Evolutionary conservation across 169 alveolate genomes (phyloP).

Genomic region (Plasmodium relictum): DNA sequence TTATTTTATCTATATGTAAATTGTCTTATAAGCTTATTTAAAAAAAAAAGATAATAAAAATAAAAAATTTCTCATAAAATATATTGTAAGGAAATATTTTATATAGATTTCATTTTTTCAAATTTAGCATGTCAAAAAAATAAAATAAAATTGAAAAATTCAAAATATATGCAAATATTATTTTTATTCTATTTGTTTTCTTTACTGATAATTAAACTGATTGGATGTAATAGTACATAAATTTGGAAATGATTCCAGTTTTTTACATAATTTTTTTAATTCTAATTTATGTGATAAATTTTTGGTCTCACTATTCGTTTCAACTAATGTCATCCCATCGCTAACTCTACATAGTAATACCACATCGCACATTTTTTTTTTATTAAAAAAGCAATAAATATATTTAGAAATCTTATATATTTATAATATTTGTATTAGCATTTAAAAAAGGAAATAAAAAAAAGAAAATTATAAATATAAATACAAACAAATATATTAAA

Average conservation of each 20-base stretch:
- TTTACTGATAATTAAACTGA: constrained; percentile 76
- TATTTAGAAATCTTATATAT: too few relatives aligned
- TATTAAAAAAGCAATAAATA: not conserved
- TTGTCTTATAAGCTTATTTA: too few relatives aligned
- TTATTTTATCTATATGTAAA: too few relatives aligned
- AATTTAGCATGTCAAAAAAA: not conserved
- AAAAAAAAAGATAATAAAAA: too few relatives aligned
- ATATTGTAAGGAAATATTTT: too few relatives aligned
- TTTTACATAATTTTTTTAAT: constrained; percentile 74
- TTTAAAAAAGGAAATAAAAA: not conserved
- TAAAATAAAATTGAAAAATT: not conserved
- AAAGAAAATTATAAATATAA: not conserved
- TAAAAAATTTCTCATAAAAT: too few relatives aligned
- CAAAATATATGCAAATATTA: constrained; percentile 6
- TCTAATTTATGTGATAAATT: constrained; percentile 65
- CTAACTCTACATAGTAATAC: constrained; percentile 84
- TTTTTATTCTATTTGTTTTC: not conserved
- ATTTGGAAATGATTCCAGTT: constrained; percentile 52
- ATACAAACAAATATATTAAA: too few relatives aligned
- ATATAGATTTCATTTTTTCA: too few relatives aligned
- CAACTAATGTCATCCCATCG: constrained; percentile 87
- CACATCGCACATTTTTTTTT: constrained; percentile 82
- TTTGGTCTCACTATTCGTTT: constrained; percentile 77
- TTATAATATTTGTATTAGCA: too few relatives aligned
- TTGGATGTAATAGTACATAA: constrained; percentile 72